Percentiles rank a stretch among this genome's conserved stretches.
phyloP scores from a whole-genome alignment of 768 basidiomycete genomes.

The Kwoniella europaea region DNA sequence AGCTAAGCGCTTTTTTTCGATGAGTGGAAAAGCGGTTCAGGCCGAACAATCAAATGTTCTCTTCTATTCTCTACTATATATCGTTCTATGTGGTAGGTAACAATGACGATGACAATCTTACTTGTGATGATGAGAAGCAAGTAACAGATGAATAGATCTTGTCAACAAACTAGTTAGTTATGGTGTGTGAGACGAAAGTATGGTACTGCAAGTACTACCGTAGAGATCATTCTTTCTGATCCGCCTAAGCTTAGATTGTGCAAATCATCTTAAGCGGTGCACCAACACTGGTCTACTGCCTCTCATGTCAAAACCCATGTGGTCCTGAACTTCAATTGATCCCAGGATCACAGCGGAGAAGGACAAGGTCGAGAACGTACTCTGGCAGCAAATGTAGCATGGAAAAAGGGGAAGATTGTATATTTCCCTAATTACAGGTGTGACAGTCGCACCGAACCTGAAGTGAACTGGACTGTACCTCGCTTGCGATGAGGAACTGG shows the following conservation, averaged over 20 bases:
- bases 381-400: background rate
- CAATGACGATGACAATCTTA: background rate
- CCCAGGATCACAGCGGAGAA: background rate
- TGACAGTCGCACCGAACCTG: background rate
- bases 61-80: background rate
- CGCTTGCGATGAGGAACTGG: background rate
- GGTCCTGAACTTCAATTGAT: background rate
- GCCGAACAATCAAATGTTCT: background rate
- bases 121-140: background rate
- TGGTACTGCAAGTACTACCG: background rate
- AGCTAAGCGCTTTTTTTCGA: constrained; percentile 1
- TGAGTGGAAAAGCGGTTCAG: background rate
- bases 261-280: constrained; percentile 1
- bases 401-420: background rate
- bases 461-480: background rate
- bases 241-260: constrained; percentile 4
- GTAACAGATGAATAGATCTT: background rate
- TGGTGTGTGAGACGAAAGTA: background rate
- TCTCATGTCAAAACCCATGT: background rate
- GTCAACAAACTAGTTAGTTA: background rate
- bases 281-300: background rate
- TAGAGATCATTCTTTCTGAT: background rate
- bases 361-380: background rate
- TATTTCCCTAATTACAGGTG: background rate
- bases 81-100: background rate